phyloP scores from a whole-genome alignment of 805 yeast species.

The Wickerhamiella galacta region DNA sequence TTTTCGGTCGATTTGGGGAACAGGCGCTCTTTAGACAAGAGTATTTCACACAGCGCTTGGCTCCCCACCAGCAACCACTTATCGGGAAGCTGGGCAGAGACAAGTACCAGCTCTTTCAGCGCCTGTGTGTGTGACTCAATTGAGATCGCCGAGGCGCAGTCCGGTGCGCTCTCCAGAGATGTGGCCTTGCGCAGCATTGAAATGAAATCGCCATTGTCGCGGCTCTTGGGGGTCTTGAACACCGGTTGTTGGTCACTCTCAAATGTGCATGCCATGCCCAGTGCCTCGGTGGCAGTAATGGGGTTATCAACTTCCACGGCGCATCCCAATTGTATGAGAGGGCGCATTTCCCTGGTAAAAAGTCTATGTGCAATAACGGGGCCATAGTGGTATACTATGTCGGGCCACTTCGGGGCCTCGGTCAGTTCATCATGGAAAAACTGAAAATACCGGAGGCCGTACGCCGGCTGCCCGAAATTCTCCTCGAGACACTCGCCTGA shows the following conservation, averaged over 20 bases:
- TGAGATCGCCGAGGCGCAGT: too few relatives aligned
- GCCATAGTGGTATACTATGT: slow-evolving; percentile 15
- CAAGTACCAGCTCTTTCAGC: too few relatives aligned
- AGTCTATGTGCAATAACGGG: slow-evolving; percentile 12
- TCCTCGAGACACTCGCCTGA: slow-evolving; percentile 20
- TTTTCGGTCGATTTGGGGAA: too few relatives aligned
- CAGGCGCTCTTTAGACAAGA: too few relatives aligned
- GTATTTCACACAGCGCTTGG: too few relatives aligned
- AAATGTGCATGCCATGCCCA: slow-evolving; percentile 15
- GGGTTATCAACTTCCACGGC: slow-evolving; percentile 23
- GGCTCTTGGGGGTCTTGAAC: too few relatives aligned
- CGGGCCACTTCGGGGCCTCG: slow-evolving; percentile 22
- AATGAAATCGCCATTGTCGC: too few relatives aligned
- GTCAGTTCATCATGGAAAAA: slow-evolving; percentile 24
- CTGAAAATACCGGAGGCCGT: slow-evolving; percentile 24
- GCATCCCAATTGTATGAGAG: slow-evolving; percentile 22
- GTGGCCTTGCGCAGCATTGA: too few relatives aligned
- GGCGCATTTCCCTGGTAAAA: slow-evolving; percentile 17
- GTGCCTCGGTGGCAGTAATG: slow-evolving; percentile 22
- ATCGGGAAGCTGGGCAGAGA: too few relatives aligned
- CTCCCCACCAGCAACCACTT: too few relatives aligned
- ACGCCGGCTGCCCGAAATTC: slow-evolving; percentile 18
- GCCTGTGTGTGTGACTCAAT: too few relatives aligned
- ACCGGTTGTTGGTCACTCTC: background rate
- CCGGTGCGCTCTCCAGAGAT: too few relatives aligned